Conservation (phyloP, 1,139 yeast species). For the Suhomyces yuchorum region DNA sequence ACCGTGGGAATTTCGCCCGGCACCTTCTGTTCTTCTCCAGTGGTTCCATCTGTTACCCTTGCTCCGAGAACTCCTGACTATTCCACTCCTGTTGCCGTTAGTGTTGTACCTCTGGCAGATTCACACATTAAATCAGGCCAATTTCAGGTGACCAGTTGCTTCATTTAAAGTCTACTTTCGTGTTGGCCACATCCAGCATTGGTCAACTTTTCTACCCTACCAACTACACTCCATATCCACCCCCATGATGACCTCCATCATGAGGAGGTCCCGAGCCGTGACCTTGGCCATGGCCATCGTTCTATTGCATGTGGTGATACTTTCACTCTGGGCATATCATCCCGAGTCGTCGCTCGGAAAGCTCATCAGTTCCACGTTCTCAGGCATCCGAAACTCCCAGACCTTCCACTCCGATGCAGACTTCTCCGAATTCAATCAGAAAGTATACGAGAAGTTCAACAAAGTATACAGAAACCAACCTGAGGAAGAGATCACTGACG, state of each 20-base stretch:
- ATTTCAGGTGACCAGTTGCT: not conserved
- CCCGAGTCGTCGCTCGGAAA: conserved; percentile 7
- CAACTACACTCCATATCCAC: not conserved
- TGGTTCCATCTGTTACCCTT: not conserved
- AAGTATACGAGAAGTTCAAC: conserved; percentile 7
- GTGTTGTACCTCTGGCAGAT: not conserved
- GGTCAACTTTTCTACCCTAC: not conserved
- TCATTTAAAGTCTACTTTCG: not conserved
- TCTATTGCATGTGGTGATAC: conserved; percentile 15
- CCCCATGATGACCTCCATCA: conserved; percentile 3
- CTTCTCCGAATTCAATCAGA: conserved; percentile 8
- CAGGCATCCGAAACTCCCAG: not conserved
- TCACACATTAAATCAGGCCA: not conserved
- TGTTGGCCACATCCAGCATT: not conserved
- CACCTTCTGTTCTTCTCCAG: not conserved
- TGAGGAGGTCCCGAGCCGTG: conserved; percentile 15
- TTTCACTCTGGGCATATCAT: conserved; percentile 13
- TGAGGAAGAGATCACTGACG: conserved; percentile 9
- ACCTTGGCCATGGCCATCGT: conserved; percentile 10
- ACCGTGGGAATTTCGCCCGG: not conserved
- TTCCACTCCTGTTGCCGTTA: not conserved
- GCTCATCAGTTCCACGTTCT: not conserved
- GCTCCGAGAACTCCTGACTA: not conserved
- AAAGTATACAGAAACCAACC: conserved; percentile 7
- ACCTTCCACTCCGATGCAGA: not conserved